phyloP scores from a whole-genome alignment of 1,139 yeast species.

The Yamadazyma dushanensis region DNA sequence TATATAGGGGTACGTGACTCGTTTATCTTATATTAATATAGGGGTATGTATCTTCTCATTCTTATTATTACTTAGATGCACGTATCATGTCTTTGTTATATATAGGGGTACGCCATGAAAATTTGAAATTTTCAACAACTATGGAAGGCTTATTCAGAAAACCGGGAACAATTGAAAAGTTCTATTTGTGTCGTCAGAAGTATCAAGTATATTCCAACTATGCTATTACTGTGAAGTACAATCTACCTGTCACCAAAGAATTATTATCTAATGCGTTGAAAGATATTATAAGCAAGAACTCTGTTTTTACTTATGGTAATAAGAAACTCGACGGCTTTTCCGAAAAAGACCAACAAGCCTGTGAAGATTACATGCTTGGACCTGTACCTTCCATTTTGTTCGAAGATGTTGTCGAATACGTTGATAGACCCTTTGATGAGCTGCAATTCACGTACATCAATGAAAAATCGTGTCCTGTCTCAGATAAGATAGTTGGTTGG shows the following conservation, averaged over 20 bases:
- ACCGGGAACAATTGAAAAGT: conserved; percentile 22
- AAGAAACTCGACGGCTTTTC: conserved; percentile 13
- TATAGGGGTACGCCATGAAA: too few species aligned
- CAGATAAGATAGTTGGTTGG: conserved; percentile 31
- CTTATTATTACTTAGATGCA: too few species aligned
- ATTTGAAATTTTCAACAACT: too few species aligned
- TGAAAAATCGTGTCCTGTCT: conserved; percentile 17
- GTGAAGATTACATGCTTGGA: conserved; percentile 19
- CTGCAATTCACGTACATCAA: conserved; percentile 19
- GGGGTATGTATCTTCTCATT: too few species aligned
- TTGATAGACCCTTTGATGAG: conserved; percentile 18
- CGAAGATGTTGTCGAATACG: conserved; percentile 26
- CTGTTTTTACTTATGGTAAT: conserved; percentile 17
- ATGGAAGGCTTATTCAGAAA: background rate
- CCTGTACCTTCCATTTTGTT: conserved; percentile 22
- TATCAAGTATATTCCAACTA: conserved; percentile 28
- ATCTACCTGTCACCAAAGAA: conserved; percentile 15
- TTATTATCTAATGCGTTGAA: conserved; percentile 28
- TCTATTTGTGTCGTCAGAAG: conserved; percentile 27
- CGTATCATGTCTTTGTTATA: too few species aligned
- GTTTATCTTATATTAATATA: too few species aligned
- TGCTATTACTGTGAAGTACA: conserved; percentile 27
- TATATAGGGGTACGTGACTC: too few species aligned
- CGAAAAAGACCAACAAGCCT: conserved; percentile 9
- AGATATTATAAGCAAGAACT: conserved; percentile 20